Base-by-base conservation (phyloP, 208 protist genomes). In the Trypanosoma avium region DNA sequence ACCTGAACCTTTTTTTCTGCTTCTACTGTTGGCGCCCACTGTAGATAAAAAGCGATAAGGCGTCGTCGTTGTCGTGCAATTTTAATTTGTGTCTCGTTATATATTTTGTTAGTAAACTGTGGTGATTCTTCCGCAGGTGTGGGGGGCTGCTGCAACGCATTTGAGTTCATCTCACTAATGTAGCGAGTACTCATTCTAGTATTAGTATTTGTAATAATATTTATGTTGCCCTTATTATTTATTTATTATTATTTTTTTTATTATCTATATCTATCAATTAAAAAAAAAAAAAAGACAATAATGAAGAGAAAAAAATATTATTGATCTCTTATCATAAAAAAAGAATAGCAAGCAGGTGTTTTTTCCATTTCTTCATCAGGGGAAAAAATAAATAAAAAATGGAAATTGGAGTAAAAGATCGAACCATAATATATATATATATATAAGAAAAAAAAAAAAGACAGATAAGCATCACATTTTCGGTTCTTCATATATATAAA, bases 11-110 rank as follows among this genome's bases (percentile, higher is more conserved):
- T 50, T 21, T 19, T n/a, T 5, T 24, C 43, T 2, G 61, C 30
- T 5, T 24, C 43, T 2, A 61, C 61, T 15, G 10, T 40, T 17
- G 61, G 60, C n/a, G 48, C 36, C n/a, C 61, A 26, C 26, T 33
- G 29, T n/a, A 21, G 29, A 43, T 57, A 67, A 21, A 67, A 67
- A n/a, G 40, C 38, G n/a, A 26, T 55, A 12, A 67, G 15, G 7
- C 61, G 61, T 0, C 61, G 61, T 22, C 61, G 61, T 22, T 57
- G 48, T 12, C 47, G 48, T 1, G 61, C 48, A 21, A 24, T 43
- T 2, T 12, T 49, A 13, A 29, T 17, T 15, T 29, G 19, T 36
- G 38, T 32, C 48, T n/a, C 15, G 10, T 8, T 13, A 21, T 67
- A 67, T 22, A 17, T 19, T 9, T 52, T 58, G 10, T 54, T 15